Evolutionary conservation across 345 rosid species (phyloP), one percentile per base, ranked within the genome.

Genomic region (Eutrema japonicum): DNA sequence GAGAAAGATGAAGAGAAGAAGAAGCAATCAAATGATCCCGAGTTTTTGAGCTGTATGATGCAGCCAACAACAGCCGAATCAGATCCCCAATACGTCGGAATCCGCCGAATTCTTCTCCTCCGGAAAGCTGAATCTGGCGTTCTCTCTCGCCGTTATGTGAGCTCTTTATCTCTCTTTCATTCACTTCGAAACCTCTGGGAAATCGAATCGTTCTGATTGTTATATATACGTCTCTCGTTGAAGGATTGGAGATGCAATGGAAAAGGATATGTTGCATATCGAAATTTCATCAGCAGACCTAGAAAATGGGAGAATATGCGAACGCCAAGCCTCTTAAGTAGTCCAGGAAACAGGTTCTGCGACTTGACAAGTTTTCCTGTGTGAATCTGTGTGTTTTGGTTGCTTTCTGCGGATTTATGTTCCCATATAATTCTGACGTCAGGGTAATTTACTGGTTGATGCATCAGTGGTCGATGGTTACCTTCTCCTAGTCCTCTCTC

Each of bases 211-310:
- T 2, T 45, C 64, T 46, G 22, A 36, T 36, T 66, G 11, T 33
- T 30, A 22, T 57, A 26, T 30, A 22, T 57, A 26, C 26, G 11
- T 22, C n/a, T 62, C 57, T 27, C 66, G 35, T 73, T 82, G 63
- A 82, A 94, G 99, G 99, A 89, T 32, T 91, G 99, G 96, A 89
- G 92, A 87, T 91, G 99, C 85, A 91, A 87, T 59, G 93, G 92
- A 7, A 91, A 83, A 80, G 96, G 96, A 8, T 95, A 91, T 59
- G 92, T 81, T 48, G 92, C 96, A 8, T 91, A 86, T 62, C 89
- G 97, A 36, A 95, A 89, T 76, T 87, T 85, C 82, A 91, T 95
- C 16, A 77, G 89, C 52, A 84, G 89, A 86, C 97, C 97, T 56
- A 81, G 89, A 71, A 88, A 95, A 64, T 89, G 97, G 93, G 93